Evolutionary conservation across 768 basidiomycete species (phyloP), one percentile per base, ranked within the genome.

Genomic region (Neoboletus magnificus): DNA sequence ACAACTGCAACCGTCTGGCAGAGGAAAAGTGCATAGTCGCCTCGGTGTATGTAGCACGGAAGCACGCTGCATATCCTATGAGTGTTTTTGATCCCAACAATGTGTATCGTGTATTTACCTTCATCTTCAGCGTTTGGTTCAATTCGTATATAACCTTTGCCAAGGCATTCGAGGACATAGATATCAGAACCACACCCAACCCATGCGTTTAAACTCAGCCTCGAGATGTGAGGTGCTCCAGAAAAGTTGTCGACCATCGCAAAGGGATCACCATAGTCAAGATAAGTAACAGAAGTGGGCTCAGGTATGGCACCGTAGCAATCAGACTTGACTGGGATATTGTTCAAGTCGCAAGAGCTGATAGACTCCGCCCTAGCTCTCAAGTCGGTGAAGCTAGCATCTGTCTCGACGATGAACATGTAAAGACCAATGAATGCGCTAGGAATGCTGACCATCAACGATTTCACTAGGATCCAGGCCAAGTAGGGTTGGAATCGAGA

Each of bases 401-500:
- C 87, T 87, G 50, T 32, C 57, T 47, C 37, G 40, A 48, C 33
- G 18, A 44, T 43, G 54, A 37, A 13, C 15, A 30, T 49, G 7
- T n/a, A 9, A 41, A 16, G 1, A 48, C 13, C 1, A 18, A 49
- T 37, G 22, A 35, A 23, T 35, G 32, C 16, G 32, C 8, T 33
- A 12, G 35, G 44, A 29, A 36, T 45, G 53, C 70, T 61, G 62
- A 87, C 88, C 86, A 48, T 90, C 82, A 22, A 72, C 70, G 8
- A 89, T 67, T 53, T 83, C 82, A 12, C 75, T 68, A n/a, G 91
- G 87, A 64, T 91, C 85, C 5, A 98, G 72, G 0, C 95, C 95
- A 64, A 94, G 89, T 12, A 98, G 73, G 8, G 89, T 91, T 0
- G 95, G 94, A 12, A 82, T 79, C 16, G 85, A 90, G 25, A 93